Evolutionary conservation across 805 yeast genomes (phyloP).

Genomic region (Teunomyces atbi): DNA sequence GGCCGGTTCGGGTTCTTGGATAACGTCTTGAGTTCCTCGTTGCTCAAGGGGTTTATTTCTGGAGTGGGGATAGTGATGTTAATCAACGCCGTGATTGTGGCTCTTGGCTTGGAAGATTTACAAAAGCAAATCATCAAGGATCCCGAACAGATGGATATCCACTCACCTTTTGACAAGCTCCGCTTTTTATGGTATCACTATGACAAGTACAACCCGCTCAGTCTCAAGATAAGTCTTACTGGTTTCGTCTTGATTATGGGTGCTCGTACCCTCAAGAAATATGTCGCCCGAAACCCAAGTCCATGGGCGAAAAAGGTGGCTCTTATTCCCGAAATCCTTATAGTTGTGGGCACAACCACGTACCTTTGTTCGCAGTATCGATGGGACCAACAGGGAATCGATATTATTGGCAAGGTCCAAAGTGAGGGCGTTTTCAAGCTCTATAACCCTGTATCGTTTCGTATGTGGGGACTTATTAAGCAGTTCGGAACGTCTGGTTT

Average conservation of each 20-base stretch:
- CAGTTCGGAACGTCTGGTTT: slow-evolving; percentile 67
- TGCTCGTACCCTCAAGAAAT: slow-evolving; percentile 37
- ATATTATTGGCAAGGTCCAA: slow-evolving; percentile 66
- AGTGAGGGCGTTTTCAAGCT: slow-evolving; percentile 45
- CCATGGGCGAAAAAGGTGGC: slow-evolving; percentile 38
- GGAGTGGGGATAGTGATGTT: slow-evolving; percentile 47
- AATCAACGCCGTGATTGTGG: slow-evolving; percentile 65
- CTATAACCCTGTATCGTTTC: slow-evolving; percentile 54
- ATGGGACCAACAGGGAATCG: slow-evolving; percentile 58
- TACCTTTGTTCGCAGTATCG: slow-evolving; percentile 44
- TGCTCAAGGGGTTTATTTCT: slow-evolving; percentile 43
- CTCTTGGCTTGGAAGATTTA: slow-evolving; percentile 59
- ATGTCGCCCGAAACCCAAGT: slow-evolving; percentile 17
- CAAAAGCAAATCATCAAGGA: slow-evolving; percentile 39
- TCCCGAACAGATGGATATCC: slow-evolving; percentile 35
- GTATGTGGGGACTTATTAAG: slow-evolving; percentile 49
- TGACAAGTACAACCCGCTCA: slow-evolving; percentile 51
- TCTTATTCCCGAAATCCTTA: slow-evolving; percentile 81
- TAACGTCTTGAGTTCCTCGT: slow-evolving; percentile 39
- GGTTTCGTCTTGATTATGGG: slow-evolving; percentile 52
- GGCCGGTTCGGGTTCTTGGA: slow-evolving; percentile 35
- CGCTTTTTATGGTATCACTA: slow-evolving; percentile 53
- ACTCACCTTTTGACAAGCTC: slow-evolving; percentile 69
- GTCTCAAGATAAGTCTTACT: slow-evolving; percentile 56
- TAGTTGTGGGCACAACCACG: slow-evolving; percentile 66